Evolutionary conservation across 306 rosid genomes (phyloP).

Genomic region (Sindora glabra): DNA sequence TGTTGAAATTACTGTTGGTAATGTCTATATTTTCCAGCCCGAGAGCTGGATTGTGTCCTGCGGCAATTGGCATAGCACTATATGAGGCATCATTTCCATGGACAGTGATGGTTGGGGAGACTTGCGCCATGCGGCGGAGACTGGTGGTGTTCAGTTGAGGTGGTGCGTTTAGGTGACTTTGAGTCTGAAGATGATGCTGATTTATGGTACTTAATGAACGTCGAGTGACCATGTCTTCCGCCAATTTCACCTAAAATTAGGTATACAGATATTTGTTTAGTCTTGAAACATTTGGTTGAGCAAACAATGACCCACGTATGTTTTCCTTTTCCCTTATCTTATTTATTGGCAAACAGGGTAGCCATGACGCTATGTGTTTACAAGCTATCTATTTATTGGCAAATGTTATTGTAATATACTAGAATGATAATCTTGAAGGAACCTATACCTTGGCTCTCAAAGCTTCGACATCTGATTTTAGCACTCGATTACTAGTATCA

Average conservation of each 20-base stretch:
- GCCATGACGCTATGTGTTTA: no score
- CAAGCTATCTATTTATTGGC: no score
- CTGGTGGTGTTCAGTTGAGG: slow-evolving; percentile 29
- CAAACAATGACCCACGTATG: no score
- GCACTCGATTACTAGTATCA: slow-evolving; percentile 66
- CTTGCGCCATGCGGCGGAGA: slow-evolving; percentile 31
- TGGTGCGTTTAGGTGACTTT: slow-evolving; percentile 37
- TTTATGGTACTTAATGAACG: slow-evolving; percentile 50
- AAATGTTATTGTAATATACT: no score
- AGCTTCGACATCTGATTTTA: slow-evolving; percentile 83
- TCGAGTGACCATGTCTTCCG: slow-evolving; percentile 86
- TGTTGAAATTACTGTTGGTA: slow-evolving; percentile 19
- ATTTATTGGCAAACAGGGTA: no score
- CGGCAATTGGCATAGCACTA: slow-evolving; percentile 26
- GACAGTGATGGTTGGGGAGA: slow-evolving; percentile 53
- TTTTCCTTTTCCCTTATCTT: no score
- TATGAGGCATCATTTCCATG: slow-evolving; percentile 44
- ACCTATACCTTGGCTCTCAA: slow-evolving; percentile 80
- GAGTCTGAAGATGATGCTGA: slow-evolving; percentile 52
- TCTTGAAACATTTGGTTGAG: neutral
- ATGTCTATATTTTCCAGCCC: slow-evolving; percentile 36
- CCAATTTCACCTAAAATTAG: slow-evolving; percentile 71
- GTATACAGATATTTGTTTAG: neutral
- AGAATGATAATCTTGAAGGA: neutral
- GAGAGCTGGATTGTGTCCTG: slow-evolving; percentile 36